Base-by-base conservation (phyloP, 2,329 filamentous ascomycete species). In the Pseudocercospora fijiensis region DNA sequence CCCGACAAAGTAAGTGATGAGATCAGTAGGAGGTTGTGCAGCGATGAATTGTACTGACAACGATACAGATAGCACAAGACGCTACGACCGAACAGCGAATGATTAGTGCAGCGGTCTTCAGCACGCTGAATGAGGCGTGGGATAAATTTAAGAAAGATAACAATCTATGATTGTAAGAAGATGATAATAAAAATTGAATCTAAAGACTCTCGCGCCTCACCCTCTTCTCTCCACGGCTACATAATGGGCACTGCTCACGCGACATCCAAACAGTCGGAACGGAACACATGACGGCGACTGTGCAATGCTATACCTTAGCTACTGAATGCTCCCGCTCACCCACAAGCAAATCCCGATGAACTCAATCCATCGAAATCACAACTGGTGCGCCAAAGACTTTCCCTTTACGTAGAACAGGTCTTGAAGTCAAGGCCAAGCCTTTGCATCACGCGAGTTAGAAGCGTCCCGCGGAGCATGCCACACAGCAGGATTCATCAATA, bases 1-100 rank as follows among this genome's bases (percentile, higher is more conserved):
- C 95, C 95, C 65, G 95, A 99, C 78, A 99, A 99, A 89, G 95
- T 97, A 83, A 78, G 86, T 64, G n/a, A 51, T 16, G 2, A 9
- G 49, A 30, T 9, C 11, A 26, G 2, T 53, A 20, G 28, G 11
- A 8, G 4, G 28, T 49, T 52, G 8, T 55, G 30, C 24, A 30
- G 4, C 20, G 16, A 20, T 30, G 24, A n/a, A n/a, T n/a, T n/a
- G 41, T 63, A 58, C 61, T 69, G 58, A 71, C 60, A 27, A 27
- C 10, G 1, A 52, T 18, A 27, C 62, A 86, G 86, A 85, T 89
- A 58, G 78, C 86, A 4, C 85, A 85, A 65, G 79, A 80, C 59
- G 86, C 86, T n/a, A 88, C 86, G 2, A 88, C 85, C 0, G 86
- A 89, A 71, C 86, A 89, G 74, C 81, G 81, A 61, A 89, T 89